Percentiles rank a stretch among this genome's conserved stretches.
Evolutionary conservation across 331 rosid species (phyloP).

Genomic region (Rosa hybrid): DNA sequence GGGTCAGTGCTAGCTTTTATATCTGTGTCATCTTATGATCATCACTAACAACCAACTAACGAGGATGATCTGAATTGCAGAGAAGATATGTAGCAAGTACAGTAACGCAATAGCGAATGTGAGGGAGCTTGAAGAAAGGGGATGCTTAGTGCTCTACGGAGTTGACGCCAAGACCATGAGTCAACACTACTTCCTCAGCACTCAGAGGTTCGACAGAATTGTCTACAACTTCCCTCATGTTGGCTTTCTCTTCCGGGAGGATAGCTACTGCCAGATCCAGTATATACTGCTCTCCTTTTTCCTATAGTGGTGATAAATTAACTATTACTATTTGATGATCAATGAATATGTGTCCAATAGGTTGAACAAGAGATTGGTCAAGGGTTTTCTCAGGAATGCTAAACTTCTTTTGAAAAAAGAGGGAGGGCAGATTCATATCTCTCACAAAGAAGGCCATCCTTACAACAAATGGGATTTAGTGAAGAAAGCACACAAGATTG

Average conservation of each 20-base stretch:
- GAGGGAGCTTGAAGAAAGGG: constrained; percentile 72
- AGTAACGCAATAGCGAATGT: constrained; percentile 53
- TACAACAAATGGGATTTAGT: constrained; percentile 69
- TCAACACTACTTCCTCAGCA: constrained; percentile 70
- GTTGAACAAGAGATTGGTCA: constrained; percentile 71
- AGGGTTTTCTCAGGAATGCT: constrained; percentile 64
- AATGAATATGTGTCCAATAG: constrained; percentile 29
- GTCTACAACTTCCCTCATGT: constrained; percentile 86
- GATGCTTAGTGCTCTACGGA: constrained; percentile 54
- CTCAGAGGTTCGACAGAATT: constrained; percentile 78
- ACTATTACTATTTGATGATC: not conserved
- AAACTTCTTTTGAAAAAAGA: constrained; percentile 53
- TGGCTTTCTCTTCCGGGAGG: constrained; percentile 68
- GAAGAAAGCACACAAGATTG: constrained; percentile 62
- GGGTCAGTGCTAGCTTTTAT: constrained; percentile 27
- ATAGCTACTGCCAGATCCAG: constrained; percentile 76
- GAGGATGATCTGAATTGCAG: constrained; percentile 27
- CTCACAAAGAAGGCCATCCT: constrained; percentile 80
- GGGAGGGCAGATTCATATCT: constrained; percentile 70
- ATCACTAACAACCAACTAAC: not conserved
- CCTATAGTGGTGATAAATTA: not conserved
- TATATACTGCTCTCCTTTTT: constrained; percentile 2
- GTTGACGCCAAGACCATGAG: constrained; percentile 72
- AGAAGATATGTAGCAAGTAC: constrained; percentile 55
- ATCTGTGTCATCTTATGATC: not conserved